Base-by-base conservation (phyloP, 2,329 filamentous ascomycete genomes). In the Fusarium sp. region DNA sequence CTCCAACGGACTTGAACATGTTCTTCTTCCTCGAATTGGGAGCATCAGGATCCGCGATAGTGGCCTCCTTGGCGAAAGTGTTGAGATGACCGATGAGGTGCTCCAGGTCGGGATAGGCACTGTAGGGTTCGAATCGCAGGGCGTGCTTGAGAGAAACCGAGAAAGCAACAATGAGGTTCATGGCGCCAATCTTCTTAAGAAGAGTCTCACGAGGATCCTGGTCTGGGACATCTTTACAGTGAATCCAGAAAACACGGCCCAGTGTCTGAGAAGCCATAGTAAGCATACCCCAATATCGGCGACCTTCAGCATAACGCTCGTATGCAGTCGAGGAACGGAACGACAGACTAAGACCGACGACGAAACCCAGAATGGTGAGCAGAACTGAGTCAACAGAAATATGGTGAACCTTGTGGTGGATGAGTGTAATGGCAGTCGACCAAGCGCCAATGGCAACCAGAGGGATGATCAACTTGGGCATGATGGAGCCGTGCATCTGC, bases 191-290 rank as follows among this genome's bases (percentile, higher is more conserved):
- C 80, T 95, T 95, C 59, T 84, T 87, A 15, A 96, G 84, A 3
- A 94, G 76, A 71, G 92, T 90, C 45, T 91, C 85, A 75, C 93
- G 93, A 23, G 86, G 85, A 13, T 83, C 81, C 41, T 78, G 63
- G 37, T 64, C 84, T 59, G 48, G 88, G 83, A 33, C 85, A 84
- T 73, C 91, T 84, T 78, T 93, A 11, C 88, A 85, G 75, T 97
- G 92, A 35, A 97, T 86, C 95, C 95, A 98, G 78, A 96, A 93
- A 13, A 93, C 85, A 26, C 95, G 90, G 73, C 89, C 92, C 73
- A 97, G 83, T 78, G 90, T 83, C 83, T 94, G 84, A 75, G 85
- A 82, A 76, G 92, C 91, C 79, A 86, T 84, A 59, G 86, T 88
- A 73, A 90, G 83, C 60, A 87, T 83, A 2, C 89, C 84, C 89